Percentiles rank a stretch among this genome's conserved stretches.
phyloP scores from a whole-genome alignment of 176 grass and related monocot genomes.

The Zoysia japonica region DNA sequence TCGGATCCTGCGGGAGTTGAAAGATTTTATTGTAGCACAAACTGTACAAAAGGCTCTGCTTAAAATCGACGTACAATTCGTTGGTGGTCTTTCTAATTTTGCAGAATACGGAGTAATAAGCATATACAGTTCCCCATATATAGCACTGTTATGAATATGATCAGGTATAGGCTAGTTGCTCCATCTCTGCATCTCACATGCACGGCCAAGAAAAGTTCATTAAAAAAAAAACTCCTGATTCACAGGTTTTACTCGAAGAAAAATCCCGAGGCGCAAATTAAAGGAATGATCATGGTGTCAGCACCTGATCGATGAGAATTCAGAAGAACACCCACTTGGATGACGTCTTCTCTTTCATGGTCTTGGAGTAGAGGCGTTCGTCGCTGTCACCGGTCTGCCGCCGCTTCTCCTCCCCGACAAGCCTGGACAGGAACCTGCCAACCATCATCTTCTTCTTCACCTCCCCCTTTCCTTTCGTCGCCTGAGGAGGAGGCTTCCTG shows the following conservation, averaged over 20 bases:
- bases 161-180: constrained; percentile 9
- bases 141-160: background rate
- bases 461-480: constrained; percentile 40
- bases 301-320: constrained; percentile 6
- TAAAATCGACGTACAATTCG: background rate
- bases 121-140: constrained; percentile 8
- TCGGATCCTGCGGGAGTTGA: background rate
- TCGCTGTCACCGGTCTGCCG: constrained; percentile 41
- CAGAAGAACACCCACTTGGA: constrained; percentile 83
- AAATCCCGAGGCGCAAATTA: background rate
- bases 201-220: constrained; percentile 3
- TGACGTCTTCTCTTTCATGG: constrained; percentile 79
- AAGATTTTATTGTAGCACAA: background rate
- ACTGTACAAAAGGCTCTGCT: background rate
- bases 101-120: background rate
- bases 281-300: background rate
- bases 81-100: background rate
- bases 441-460: constrained; percentile 64
- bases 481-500: background rate
- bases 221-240: constrained; percentile 19
- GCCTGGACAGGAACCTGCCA: constrained; percentile 74
- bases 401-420: constrained; percentile 60
- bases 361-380: constrained; percentile 70
- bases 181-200: constrained; percentile 21
- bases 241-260: constrained; percentile 24